Percentiles rank a stretch among this genome's conserved stretches.
Evolutionary conservation across 768 basidiomycete species (phyloP).

Genomic region (Russula abietina): DNA sequence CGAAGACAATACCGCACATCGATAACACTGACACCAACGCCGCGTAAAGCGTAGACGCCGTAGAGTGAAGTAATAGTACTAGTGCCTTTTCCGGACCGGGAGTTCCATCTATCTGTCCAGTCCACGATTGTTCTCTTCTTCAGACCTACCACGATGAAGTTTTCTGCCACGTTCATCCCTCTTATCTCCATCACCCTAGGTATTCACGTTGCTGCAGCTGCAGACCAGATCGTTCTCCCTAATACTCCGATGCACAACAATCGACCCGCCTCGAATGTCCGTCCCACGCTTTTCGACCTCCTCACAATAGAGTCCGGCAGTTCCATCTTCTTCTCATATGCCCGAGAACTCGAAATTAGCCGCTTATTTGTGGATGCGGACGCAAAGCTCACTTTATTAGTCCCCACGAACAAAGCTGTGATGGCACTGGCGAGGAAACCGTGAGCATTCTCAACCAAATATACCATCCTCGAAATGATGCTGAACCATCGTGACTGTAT

Average conservation of each 20-base stretch:
- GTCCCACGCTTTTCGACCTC: conserved; percentile 63
- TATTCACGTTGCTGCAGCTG: not conserved
- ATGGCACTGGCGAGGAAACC: conserved; percentile 78
- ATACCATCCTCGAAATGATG: not conserved
- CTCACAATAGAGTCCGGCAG: conserved; percentile 69
- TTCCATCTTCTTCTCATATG: conserved; percentile 83
- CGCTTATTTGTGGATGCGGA: conserved; percentile 36
- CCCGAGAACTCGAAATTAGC: conserved; percentile 63
- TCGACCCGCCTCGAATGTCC: not conserved
- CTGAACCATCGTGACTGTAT: not conserved
- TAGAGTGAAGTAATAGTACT: no score
- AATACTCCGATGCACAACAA: not conserved
- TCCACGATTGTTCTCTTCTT: not conserved
- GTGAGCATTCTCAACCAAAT: conserved; percentile 40
- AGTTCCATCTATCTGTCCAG: not conserved
- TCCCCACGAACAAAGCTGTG: conserved; percentile 83
- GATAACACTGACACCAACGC: not conserved
- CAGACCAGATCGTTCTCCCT: conserved; percentile 12
- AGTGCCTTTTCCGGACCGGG: not conserved
- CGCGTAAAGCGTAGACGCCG: no score
- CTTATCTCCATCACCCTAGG: conserved; percentile 3
- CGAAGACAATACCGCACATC: conserved; percentile 73
- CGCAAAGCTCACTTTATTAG: conserved; percentile 54
- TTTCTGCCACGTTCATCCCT: not conserved
- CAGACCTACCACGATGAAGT: not conserved